Evolutionary conservation across 345 rosid genomes (phyloP), one percentile per base, ranked within the genome.

Genomic region (Brassica nigra): DNA sequence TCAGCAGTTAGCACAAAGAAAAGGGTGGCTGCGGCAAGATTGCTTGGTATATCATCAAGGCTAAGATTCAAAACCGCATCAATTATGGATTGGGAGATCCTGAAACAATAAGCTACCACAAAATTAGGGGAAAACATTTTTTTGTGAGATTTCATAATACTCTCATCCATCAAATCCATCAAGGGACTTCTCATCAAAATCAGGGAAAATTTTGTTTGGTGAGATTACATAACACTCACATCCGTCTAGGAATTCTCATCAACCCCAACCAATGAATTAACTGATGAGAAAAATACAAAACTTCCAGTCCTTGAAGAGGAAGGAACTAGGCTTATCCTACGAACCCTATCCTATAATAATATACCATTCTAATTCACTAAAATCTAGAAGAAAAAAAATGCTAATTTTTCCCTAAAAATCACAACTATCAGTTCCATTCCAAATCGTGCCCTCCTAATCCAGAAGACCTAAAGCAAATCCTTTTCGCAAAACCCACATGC

Each of bases 1-100:
- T 95, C 97, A 81, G 82, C 80, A n/a, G 89, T 93, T 83, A 93
- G 81, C 68, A 87, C 77, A 80, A 86, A 90, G 83, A 93, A 89
- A 78, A 93, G 88, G 30, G 92, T 82, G 16, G 88, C 97, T 73
- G 93, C 94, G 76, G 97, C 99, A 68, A 91, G 88, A 84, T 91
- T 91, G 85, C 97, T 91, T 18, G 88, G 83, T 59, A 79, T 68
- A 73, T 95, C 99, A 47, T 93, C 99, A 62, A 91, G 84, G 85
- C 85, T 85, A 74, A 95, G 94, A 83, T 85, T 92, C 86, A 91
- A 80, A 75, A 91, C 77, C 73, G 94, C 94, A 86, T 91, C 92
- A n/a, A 88, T 55, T 84, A 93, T 89, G 27, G 91, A 82, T 80
- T 90, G 88, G 3, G 84, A 89, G 82, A 82, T 84, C 89, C 99